Evolutionary conservation across 345 rosid genomes (phyloP).

Genomic region (Citrus glauca): DNA sequence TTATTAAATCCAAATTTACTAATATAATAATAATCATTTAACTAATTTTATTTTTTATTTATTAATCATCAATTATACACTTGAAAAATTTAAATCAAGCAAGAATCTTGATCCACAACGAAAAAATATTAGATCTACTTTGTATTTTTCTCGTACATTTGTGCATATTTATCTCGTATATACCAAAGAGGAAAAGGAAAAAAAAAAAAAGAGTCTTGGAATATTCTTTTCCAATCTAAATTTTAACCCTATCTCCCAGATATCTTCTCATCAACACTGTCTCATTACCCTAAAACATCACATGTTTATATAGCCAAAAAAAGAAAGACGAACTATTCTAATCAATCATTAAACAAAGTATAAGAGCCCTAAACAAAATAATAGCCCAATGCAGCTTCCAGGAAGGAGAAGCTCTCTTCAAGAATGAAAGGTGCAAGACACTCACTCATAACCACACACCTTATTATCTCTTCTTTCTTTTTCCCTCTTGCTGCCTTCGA

Average conservation of each 20-base stretch:
- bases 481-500: slow-evolving; percentile 10
- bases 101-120: no score
- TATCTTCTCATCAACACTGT: neutral
- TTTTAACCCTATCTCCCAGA: neutral
- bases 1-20: no score
- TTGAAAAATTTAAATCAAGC: no score
- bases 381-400: neutral
- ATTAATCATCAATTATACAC: no score
- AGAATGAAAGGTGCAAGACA: slow-evolving; percentile 25
- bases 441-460: slow-evolving; percentile 12
- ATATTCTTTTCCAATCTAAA: neutral
- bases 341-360: neutral
- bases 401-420: slow-evolving; percentile 37
- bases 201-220: neutral
- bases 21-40: no score
- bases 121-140: no score
- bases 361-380: neutral
- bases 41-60: no score
- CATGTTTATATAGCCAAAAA: neutral
- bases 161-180: neutral
- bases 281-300: neutral
- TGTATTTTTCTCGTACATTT: no score
- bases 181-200: neutral
- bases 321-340: neutral
- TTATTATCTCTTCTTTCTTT: neutral